These are phyloP conservation scores for Aegle marmelos DNA, from an alignment of 345 rosid species.

Conservation along the genomic window DNA sequence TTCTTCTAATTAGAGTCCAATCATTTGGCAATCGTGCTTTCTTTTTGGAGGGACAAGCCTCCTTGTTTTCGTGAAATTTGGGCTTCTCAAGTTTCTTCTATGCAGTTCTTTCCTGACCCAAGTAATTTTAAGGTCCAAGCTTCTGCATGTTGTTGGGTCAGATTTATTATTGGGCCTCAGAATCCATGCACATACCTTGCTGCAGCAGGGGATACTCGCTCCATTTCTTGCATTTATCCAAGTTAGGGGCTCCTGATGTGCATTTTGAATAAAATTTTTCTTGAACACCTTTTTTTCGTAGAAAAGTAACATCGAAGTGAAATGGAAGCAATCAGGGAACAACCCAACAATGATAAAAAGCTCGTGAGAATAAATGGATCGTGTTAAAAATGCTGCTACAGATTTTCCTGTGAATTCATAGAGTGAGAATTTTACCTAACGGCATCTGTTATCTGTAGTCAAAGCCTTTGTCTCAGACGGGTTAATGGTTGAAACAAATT, in stretches of 20 bases:
- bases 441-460: constrained; percentile 51
- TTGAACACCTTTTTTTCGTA: constrained; percentile 27
- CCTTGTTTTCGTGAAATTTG: constrained; percentile 19
- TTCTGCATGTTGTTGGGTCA: constrained; percentile 46
- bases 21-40: constrained; percentile 25
- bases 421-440: constrained; percentile 45
- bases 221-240: constrained; percentile 25
- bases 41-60: constrained; percentile 14
- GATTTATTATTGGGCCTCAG: constrained; percentile 46
- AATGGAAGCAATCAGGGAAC: constrained; percentile 80
- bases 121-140: constrained; percentile 37
- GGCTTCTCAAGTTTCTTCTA: constrained; percentile 42
- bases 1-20: constrained; percentile 45
- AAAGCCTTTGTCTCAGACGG: constrained; percentile 20
- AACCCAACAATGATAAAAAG: constrained; percentile 14
- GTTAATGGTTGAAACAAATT: constrained; percentile 4
- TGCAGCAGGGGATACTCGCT: constrained; percentile 36
- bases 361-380: background rate
- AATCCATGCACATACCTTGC: constrained; percentile 71
- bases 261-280: constrained; percentile 17
- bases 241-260: constrained; percentile 11
- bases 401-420: constrained; percentile 1
- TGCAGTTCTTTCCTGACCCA: constrained; percentile 20
- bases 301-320: constrained; percentile 58
- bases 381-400: background rate